These are phyloP conservation scores for Penicillium salamii DNA, from an alignment of 495 filamentous ascomycete genomes.

Conservation along the genomic window DNA sequence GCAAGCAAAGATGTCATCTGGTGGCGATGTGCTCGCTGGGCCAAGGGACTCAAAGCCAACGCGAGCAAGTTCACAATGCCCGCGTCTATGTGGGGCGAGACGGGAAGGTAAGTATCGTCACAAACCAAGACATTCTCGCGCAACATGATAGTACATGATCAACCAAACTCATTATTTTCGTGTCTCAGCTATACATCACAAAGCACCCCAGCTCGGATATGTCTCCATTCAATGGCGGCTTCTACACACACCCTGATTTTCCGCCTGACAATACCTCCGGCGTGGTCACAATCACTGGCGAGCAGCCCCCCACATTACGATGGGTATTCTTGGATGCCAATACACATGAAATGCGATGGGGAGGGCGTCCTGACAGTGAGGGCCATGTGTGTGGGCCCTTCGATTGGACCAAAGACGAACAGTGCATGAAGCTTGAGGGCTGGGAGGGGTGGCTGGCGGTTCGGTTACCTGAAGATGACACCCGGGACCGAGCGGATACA, in stretches of 20 bases:
- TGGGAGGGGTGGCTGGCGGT: conserved; percentile 27
- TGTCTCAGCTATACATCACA: conserved; percentile 26
- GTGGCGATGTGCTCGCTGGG: conserved; percentile 18
- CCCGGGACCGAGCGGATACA: conserved; percentile 7
- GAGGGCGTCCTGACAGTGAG: conserved; percentile 21
- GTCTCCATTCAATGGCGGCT: conserved; percentile 26
- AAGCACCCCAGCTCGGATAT: conserved; percentile 19
- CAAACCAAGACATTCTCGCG: conserved; percentile 1
- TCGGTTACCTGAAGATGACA: conserved; percentile 17
- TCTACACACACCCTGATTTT: conserved; percentile 25
- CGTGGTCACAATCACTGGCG: conserved; percentile 24
- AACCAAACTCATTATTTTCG: not conserved
- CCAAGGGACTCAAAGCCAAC: conserved; percentile 17
- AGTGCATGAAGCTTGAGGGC: conserved; percentile 23
- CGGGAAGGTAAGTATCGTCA: conserved; percentile 20
- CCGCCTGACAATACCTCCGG: conserved; percentile 21
- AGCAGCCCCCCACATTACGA: conserved; percentile 22
- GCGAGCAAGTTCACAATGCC: conserved; percentile 27
- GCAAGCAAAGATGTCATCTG: conserved; percentile 23
- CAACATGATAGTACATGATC: too few relatives aligned
- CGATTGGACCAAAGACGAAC: conserved; percentile 27
- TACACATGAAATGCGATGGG: conserved; percentile 27
- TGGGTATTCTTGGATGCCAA: conserved; percentile 27
- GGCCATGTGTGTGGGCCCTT: conserved; percentile 29
- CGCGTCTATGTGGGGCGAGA: conserved; percentile 26